Percentiles rank a stretch among this genome's conserved stretches.
Evolutionary conservation across 208 protist species (phyloP).

Genomic region (Leptomonas seymouri): DNA sequence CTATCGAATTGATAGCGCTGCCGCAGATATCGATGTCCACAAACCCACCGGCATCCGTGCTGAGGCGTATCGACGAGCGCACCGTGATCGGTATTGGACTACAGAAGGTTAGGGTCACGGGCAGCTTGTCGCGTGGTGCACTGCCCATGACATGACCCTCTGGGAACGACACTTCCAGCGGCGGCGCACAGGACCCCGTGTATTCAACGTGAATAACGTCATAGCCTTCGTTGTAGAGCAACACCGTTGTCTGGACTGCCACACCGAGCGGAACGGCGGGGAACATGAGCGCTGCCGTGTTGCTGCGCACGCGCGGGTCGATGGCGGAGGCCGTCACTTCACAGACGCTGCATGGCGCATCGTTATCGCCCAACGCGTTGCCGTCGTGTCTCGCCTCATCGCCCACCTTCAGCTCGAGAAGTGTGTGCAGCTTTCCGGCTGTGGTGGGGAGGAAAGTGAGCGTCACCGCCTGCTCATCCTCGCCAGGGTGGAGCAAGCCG

Average conservation of each 20-base stretch:
- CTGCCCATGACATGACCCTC: slow-evolving; percentile 47
- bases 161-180: slow-evolving; percentile 85
- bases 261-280: slow-evolving; percentile 89
- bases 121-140: slow-evolving; percentile 40
- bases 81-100: slow-evolving; percentile 31
- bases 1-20: slow-evolving; percentile 89
- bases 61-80: slow-evolving; percentile 80
- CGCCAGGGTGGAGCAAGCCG: slow-evolving; percentile 48
- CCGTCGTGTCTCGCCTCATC: slow-evolving; percentile 18
- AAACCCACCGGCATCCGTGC: slow-evolving; percentile 67
- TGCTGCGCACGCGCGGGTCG: slow-evolving; percentile 80
- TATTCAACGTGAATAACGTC: slow-evolving; percentile 87
- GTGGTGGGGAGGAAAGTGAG: slow-evolving; percentile 72
- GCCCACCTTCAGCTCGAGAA: slow-evolving; percentile 64
- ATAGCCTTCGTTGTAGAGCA: slow-evolving; percentile 94
- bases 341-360: slow-evolving; percentile 62
- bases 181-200: slow-evolving; percentile 58
- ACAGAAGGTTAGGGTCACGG: slow-evolving; percentile 79
- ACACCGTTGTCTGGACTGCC: slow-evolving; percentile 59
- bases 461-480: slow-evolving; percentile 54
- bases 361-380: background rate
- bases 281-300: slow-evolving; percentile 80
- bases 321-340: slow-evolving; percentile 60
- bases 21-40: slow-evolving; percentile 83
- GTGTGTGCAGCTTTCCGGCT: slow-evolving; percentile 34